Base-by-base conservation (phyloP, 306 rosid genomes). In the Macrotyloma uniflorum region DNA sequence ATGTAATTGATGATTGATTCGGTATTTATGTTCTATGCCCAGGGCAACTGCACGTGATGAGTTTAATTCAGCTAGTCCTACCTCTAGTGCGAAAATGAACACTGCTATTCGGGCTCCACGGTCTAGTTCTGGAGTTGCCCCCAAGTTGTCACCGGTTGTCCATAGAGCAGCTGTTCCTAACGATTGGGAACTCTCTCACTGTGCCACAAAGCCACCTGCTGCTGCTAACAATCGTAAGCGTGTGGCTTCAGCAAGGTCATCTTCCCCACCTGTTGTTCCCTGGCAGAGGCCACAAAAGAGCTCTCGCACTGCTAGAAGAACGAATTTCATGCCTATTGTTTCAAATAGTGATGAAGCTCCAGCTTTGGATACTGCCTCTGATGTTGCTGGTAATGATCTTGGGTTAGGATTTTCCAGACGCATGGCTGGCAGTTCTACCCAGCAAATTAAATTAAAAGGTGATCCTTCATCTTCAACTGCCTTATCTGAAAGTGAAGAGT, bases 401-500 rank as follows among this genome's bases (percentile, higher is more conserved):
- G 93, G 89, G 79, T 70, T 82, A 77, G 98, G 97, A 83, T 88
- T 86, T 79, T 68, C 87, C 72, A 89, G 89, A 86, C 95, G 93
- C 79, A 18, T 88, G 79, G 80, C 89, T 54, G 89, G 93, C 74
- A 84, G 84, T 82, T 95, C 99, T 72, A 97, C 97, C 72, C 98
- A 90, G 86, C 97, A 90, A 79, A 86, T 88, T 74, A 93, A 86
- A 85, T 70, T 86, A 82, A 95, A 91, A 87, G 88, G 91, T 12
- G 99, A 95, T 3, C 86, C 93, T 30, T 78, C 94, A 71, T 86
- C 97, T 73, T 87, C 97, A 43, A 83, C 95, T 59, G 88, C 87
- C 75, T 82, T 86, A 76, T 95, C 99, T 42, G 99, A 93, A 83
- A 96, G 99, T 70, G 99, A 96, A 85, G 99, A 96, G 87, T 96